Evolutionary conservation across 495 filamentous ascomycete genomes (phyloP).

Genomic region (Annulohypoxylon bovei): DNA sequence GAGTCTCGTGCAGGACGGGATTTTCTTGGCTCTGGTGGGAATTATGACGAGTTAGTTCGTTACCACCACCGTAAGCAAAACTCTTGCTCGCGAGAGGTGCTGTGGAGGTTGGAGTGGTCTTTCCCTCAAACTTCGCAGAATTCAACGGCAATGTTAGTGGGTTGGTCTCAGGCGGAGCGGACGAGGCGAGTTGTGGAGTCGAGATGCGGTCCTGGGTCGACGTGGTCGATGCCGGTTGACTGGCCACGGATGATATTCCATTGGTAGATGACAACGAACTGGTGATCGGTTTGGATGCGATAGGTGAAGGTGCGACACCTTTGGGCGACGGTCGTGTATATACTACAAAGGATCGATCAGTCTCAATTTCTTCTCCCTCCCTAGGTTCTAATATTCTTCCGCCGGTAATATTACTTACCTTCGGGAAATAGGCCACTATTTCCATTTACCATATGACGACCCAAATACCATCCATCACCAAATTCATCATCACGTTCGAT

Average conservation of each 20-base stretch:
- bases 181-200: conserved; percentile 23
- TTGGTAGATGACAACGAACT: conserved; percentile 38
- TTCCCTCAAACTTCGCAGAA: conserved; percentile 48
- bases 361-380: conserved; percentile 13
- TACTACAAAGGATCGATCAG: conserved; percentile 50
- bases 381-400: not conserved
- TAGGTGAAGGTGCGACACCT: conserved; percentile 35
- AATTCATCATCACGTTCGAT: conserved; percentile 97
- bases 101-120: conserved; percentile 28
- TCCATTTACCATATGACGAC: conserved; percentile 77
- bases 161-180: conserved; percentile 33
- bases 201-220: conserved; percentile 50
- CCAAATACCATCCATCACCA: conserved; percentile 96
- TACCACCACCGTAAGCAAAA: conserved; percentile 30
- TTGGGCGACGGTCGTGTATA: conserved; percentile 64
- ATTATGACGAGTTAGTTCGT: conserved; percentile 44
- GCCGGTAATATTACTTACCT: conserved; percentile 63
- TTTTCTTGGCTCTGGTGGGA: conserved; percentile 62
- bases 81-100: conserved; percentile 36
- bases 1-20: conserved; percentile 93
- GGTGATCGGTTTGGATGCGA: conserved; percentile 39
- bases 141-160: conserved; percentile 54
- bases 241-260: conserved; percentile 29
- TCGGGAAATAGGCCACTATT: conserved; percentile 89
- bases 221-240: conserved; percentile 49